Evolutionary conservation across 2,329 filamentous ascomycete species (phyloP), one percentile per base, ranked within the genome.

Genomic region (Cladosporium sp.): DNA sequence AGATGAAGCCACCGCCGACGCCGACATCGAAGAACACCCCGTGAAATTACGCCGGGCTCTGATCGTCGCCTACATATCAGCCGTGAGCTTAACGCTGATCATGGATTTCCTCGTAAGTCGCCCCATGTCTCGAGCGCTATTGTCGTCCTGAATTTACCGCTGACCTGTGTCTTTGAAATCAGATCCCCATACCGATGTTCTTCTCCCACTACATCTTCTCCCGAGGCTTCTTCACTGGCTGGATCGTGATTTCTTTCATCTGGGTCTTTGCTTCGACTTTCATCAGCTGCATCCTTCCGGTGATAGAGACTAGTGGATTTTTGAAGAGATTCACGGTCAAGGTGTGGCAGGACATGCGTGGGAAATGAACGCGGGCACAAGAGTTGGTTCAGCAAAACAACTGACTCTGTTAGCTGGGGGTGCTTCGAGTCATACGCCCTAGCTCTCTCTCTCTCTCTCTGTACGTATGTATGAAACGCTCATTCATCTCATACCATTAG

Each of bases 121-220:
- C 8, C 18, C 30, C 2, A 21, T 10, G n/a, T 12, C 12, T 28
- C 47, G 14, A 15, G 34, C 26, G 38, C 5, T 21, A 10, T 10
- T 7, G 6, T 18, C 15, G 10, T 12, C n/a, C 4, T 5, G 47
- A 28, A 15, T 51, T 51, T 24, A 24, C n/a, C 4, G 26, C 26
- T 30, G 18, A 32, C 24, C 18, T n/a, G 2, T 30, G 7, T 24
- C 8, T 55, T 12, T 36, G 14, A 36, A 38, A 11, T 0, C n/a
- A 67, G 8, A 66, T 79, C 1, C 78, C 78, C 0, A 79, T 80
- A 69, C 78, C 78, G 3, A 79, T 80, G 77, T 80, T 79, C 69
- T 75, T 79, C 67, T 73, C 72, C 1, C 74, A 78, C 11, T 80
- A 80, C 64, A 71, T 80, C 26, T 80, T 80, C 66, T 77, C 74